A percentile compares a stretch with the other conserved stretches of the same genome.
Evolutionary conservation across 805 yeast genomes (phyloP).

Genomic region (Priceomyces haplophilus): DNA sequence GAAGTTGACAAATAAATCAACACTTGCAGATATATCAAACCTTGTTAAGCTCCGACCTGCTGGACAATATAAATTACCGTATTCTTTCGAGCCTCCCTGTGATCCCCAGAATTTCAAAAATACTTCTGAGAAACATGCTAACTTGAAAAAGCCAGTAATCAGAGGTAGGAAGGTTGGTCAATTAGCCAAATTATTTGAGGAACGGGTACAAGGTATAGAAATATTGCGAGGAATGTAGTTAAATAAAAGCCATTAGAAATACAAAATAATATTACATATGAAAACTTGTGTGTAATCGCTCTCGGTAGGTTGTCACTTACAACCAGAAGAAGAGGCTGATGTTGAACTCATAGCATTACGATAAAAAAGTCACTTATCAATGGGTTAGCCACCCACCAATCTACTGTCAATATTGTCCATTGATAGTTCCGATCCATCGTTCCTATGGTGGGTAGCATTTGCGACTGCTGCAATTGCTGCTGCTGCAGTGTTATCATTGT

Average conservation of each 20-base stretch:
- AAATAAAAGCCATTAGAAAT: background rate
- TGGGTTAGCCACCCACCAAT: conserved; percentile 41
- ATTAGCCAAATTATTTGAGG: conserved; percentile 62
- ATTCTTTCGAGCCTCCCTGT: conserved; percentile 4
- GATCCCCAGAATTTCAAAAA: background rate
- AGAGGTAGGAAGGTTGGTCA: conserved; percentile 60
- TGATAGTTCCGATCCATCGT: conserved; percentile 30
- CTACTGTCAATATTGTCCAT: conserved; percentile 46
- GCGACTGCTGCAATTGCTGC: conserved; percentile 44
- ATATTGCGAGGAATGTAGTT: conserved; percentile 25
- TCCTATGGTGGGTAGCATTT: conserved; percentile 24
- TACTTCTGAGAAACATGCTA: background rate
- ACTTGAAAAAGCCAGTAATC: conserved; percentile 38
- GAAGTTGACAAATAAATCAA: background rate
- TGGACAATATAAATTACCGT: conserved; percentile 3
- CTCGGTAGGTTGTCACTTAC: too few species aligned
- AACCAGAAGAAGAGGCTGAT: too few species aligned
- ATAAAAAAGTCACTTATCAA: too few species aligned
- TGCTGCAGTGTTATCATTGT: conserved; percentile 27
- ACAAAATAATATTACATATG: too few species aligned
- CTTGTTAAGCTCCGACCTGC: conserved; percentile 3
- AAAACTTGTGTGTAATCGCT: too few species aligned
- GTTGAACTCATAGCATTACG: too few species aligned
- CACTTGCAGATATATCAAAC: conserved; percentile 1
- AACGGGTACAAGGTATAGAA: conserved; percentile 45